Conservation (phyloP, 371 early-diverging fungal genomes). For the Blakeslea trispora region DNA sequence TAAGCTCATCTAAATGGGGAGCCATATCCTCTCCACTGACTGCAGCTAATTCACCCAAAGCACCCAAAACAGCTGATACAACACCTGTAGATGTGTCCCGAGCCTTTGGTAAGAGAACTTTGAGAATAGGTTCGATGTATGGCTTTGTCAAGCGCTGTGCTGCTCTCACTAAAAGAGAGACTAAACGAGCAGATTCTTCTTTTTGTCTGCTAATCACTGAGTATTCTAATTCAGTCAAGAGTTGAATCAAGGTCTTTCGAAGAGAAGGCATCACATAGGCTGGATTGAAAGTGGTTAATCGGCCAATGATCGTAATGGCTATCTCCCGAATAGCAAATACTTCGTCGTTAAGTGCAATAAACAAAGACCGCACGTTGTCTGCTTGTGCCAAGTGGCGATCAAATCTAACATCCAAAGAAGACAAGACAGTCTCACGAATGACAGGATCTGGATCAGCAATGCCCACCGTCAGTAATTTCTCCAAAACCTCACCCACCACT, state of each 20-base stretch:
- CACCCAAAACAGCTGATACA: constrained; percentile 80
- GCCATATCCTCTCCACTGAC: constrained; percentile 87
- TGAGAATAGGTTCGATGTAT: constrained; percentile 88
- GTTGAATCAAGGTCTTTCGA: constrained; percentile 84
- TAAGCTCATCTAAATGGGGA: constrained; percentile 79
- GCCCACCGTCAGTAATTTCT: constrained; percentile 85
- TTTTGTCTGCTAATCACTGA: constrained; percentile 83
- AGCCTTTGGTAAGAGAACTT: constrained; percentile 83
- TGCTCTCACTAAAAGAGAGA: constrained; percentile 77
- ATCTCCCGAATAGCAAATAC: constrained; percentile 87
- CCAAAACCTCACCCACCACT: constrained; percentile 88
- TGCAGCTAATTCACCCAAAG: constrained; percentile 86
- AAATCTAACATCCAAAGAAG: constrained; percentile 80
- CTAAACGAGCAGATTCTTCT: constrained; percentile 85
- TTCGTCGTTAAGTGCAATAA: constrained; percentile 93
- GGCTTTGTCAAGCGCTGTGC: constrained; percentile 86
- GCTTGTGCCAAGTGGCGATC: constrained; percentile 91
- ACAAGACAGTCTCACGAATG: constrained; percentile 82
- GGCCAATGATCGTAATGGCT: constrained; percentile 85
- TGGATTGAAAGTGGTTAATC: constrained; percentile 86
- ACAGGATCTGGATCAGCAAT: constrained; percentile 88
- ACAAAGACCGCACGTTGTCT: constrained; percentile 86
- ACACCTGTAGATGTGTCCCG: constrained; percentile 81
- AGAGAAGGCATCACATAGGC: constrained; percentile 93
- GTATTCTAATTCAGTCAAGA: constrained; percentile 92